Conservation (phyloP, 345 rosid species). For the Eucalyptus melliodora region DNA sequence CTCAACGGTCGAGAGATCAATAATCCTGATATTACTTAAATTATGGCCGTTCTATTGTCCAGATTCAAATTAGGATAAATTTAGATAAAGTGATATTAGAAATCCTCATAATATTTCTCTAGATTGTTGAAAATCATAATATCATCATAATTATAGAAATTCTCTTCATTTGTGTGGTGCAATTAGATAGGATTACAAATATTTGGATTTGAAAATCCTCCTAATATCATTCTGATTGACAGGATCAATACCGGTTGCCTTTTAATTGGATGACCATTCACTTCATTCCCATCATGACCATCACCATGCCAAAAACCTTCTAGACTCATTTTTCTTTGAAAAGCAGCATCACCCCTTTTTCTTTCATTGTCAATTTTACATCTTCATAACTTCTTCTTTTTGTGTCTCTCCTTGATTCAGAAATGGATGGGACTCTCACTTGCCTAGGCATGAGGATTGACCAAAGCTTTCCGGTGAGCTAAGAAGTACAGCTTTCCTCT, state of each 20-base stretch:
- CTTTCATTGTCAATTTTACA: not conserved
- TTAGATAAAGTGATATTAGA: too few species aligned
- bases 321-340: not conserved
- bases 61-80: not conserved
- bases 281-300: not conserved
- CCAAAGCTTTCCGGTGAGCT: not conserved
- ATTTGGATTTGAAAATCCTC: not conserved
- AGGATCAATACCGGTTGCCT: not conserved
- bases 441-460: not conserved
- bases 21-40: not conserved
- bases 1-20: accelerated
- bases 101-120: too few species aligned
- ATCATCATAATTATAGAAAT: not conserved
- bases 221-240: not conserved
- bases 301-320: not conserved
- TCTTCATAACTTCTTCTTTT: not conserved
- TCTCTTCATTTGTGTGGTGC: not conserved
- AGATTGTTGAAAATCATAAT: too few species aligned
- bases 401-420: not conserved
- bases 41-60: accelerated
- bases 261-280: not conserved
- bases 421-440: not conserved
- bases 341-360: not conserved
- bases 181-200: not conserved
- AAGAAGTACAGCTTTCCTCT: too few species aligned